Conservation (phyloP, 164 flowering plant species). For the Kalanchoe fedtschenkoi region DNA sequence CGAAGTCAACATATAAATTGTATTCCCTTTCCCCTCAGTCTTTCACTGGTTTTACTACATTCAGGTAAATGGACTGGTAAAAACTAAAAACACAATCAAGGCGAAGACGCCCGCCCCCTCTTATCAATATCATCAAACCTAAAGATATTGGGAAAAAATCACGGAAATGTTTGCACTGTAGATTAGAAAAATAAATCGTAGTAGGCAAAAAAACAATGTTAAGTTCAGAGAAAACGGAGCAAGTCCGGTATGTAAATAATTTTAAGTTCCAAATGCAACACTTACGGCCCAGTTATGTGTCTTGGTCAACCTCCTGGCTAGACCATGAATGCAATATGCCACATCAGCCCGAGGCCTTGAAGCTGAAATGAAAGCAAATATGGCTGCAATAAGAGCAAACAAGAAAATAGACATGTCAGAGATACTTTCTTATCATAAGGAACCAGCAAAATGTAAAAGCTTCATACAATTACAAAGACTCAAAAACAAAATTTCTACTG, state of each 20-base stretch:
- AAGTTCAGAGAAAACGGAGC: too few species aligned
- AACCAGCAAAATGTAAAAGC: neutral
- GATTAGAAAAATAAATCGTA: too few species aligned
- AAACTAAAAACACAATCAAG: too few species aligned
- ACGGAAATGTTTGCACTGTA: too few species aligned
- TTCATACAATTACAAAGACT: neutral
- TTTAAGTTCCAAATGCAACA: too few species aligned
- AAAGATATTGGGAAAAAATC: too few species aligned
- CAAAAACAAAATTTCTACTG: neutral
- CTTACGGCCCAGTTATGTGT: conserved; percentile 94
- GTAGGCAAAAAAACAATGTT: too few species aligned
- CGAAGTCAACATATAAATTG: too few species aligned
- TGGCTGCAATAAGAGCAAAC: conserved; percentile 35
- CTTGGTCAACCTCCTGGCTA: conserved; percentile 72
- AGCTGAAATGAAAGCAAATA: conserved; percentile 77
- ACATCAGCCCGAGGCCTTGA: conserved; percentile 95
- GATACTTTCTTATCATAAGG: neutral
- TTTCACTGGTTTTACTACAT: neutral
- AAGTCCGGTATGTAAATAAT: too few species aligned
- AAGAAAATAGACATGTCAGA: neutral
- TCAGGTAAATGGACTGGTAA: too few species aligned
- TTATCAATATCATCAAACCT: too few species aligned
- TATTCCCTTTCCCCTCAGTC: neutral
- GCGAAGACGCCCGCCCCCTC: too few species aligned
- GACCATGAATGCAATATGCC: conserved; percentile 93